These are phyloP conservation scores for Mytilinidion resinicola DNA, from an alignment of 495 filamentous ascomycete species.

Conservation along the genomic window DNA sequence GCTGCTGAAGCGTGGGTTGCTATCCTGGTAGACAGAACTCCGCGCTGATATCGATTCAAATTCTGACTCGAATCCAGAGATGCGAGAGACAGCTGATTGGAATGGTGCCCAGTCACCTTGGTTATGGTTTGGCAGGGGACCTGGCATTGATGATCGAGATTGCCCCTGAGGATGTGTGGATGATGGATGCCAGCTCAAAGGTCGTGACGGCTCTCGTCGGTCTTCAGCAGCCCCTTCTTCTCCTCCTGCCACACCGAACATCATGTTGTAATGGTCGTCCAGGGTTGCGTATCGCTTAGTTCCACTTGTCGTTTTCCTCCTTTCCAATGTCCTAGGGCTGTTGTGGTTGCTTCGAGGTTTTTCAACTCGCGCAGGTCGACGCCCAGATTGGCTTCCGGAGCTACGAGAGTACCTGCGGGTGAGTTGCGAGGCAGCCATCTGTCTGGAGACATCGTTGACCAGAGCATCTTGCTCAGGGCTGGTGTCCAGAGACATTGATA, in stretches of 20 bases:
- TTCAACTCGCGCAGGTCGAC: slow-evolving; percentile 19
- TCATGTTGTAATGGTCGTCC: slow-evolving; percentile 30
- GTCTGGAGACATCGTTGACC: slow-evolving; percentile 10
- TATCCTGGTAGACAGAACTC: slow-evolving; percentile 13
- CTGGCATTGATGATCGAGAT: slow-evolving; percentile 3
- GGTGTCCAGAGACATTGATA: slow-evolving; percentile 15
- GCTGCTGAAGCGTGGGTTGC: not conserved
- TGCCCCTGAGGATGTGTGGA: slow-evolving; percentile 20
- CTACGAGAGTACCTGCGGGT: slow-evolving; percentile 18
- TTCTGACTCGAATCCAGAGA: slow-evolving; percentile 16
- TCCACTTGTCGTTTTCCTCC: slow-evolving; percentile 23
- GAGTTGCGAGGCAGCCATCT: slow-evolving; percentile 21
- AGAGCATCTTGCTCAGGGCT: slow-evolving; percentile 9
- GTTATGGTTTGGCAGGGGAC: not conserved
- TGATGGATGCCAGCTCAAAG: slow-evolving; percentile 28
- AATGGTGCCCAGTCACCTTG: slow-evolving; percentile 1
- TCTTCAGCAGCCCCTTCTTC: slow-evolving; percentile 8
- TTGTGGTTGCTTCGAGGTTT: slow-evolving; percentile 29
- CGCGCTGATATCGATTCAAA: slow-evolving; percentile 23
- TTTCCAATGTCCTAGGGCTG: slow-evolving; percentile 20
- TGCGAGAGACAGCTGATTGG: slow-evolving; percentile 6
- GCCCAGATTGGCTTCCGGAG: slow-evolving; percentile 14
- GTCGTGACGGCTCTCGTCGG: slow-evolving; percentile 8
- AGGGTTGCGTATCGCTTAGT: slow-evolving; percentile 25
- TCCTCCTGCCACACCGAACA: slow-evolving; percentile 20